phyloP scores from a whole-genome alignment of 1,284 basidiomycete species.

The Rhodotorula sp. region DNA sequence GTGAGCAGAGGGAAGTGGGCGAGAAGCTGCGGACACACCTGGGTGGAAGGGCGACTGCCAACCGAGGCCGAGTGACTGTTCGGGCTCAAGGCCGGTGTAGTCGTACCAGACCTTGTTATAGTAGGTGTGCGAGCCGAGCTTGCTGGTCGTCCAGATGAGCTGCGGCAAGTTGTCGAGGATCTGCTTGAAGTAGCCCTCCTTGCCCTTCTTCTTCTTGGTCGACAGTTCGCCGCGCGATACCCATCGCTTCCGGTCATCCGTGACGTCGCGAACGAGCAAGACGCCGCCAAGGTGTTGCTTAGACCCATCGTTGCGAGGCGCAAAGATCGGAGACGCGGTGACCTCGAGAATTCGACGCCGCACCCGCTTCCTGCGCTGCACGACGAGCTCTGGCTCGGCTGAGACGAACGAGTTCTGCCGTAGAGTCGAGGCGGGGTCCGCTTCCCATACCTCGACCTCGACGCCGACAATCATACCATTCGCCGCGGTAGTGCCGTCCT shows the following conservation, averaged over 20 bases:
- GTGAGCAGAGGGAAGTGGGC: not conserved
- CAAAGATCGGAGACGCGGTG: conserved; percentile 29
- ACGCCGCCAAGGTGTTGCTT: conserved; percentile 40
- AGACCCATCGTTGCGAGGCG: conserved; percentile 13
- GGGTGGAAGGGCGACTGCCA: conserved; percentile 49
- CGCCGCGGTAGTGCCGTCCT: conserved; percentile 7
- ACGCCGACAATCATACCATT: conserved; percentile 36
- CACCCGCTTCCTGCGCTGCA: conserved; percentile 29
- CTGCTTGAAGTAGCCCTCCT: conserved; percentile 21
- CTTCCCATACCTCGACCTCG: conserved; percentile 29
- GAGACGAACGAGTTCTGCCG: conserved; percentile 13
- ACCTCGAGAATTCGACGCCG: conserved; percentile 38
- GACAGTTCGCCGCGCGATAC: not conserved
- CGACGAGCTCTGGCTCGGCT: conserved; percentile 1
- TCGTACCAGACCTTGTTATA: conserved; percentile 45
- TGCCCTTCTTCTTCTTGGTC: conserved; percentile 14
- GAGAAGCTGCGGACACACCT: conserved; percentile 4
- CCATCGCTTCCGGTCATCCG: conserved; percentile 20
- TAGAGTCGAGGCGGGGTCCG: not conserved
- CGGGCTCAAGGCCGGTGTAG: conserved; percentile 47
- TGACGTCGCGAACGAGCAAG: conserved; percentile 36
- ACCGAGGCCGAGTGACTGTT: conserved; percentile 45
- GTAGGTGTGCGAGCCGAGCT: conserved; percentile 45
- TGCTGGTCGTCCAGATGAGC: conserved; percentile 48
- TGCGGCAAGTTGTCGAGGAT: conserved; percentile 45